A percentile compares a stretch with the other conserved stretches of the same genome.
Conservation (phyloP, 2,329 filamentous ascomycete species). For the Madurella fahalii region DNA sequence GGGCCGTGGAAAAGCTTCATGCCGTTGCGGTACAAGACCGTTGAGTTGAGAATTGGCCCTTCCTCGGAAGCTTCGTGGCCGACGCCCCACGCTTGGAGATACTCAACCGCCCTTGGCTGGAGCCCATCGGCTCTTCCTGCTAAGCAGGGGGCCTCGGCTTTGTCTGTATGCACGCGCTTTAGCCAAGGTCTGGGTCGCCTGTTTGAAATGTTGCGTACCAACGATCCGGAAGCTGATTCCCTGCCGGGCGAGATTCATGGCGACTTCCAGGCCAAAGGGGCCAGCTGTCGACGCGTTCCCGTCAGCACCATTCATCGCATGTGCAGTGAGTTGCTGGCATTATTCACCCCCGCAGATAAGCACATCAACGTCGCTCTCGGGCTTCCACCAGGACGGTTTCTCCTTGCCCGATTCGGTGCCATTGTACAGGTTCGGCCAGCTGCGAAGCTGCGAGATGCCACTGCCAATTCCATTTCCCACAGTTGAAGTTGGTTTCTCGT, state of each 20-base stretch:
- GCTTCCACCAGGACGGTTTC: slow-evolving; percentile 1
- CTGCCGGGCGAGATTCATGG: background rate
- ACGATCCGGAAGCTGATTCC: background rate
- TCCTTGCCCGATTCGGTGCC: background rate
- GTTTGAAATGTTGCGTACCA: background rate
- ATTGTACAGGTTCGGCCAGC: background rate
- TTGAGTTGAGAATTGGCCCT: background rate
- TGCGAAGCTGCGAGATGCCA: background rate
- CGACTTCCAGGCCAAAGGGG: background rate
- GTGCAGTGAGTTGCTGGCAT: background rate
- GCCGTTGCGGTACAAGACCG: background rate
- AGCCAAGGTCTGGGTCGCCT: background rate
- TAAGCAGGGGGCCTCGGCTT: background rate
- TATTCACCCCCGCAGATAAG: background rate
- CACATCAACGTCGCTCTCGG: background rate
- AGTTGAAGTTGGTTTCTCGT: background rate
- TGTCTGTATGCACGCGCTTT: background rate
- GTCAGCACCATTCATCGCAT: background rate
- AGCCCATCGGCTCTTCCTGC: background rate
- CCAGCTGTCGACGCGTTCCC: background rate
- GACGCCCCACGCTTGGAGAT: background rate
- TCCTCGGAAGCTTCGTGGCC: background rate
- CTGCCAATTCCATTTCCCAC: no score
- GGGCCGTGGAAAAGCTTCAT: background rate
- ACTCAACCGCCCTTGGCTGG: background rate